Conservation (phyloP, 352 stramenopile species). For the Saprolegnia diclina region DNA sequence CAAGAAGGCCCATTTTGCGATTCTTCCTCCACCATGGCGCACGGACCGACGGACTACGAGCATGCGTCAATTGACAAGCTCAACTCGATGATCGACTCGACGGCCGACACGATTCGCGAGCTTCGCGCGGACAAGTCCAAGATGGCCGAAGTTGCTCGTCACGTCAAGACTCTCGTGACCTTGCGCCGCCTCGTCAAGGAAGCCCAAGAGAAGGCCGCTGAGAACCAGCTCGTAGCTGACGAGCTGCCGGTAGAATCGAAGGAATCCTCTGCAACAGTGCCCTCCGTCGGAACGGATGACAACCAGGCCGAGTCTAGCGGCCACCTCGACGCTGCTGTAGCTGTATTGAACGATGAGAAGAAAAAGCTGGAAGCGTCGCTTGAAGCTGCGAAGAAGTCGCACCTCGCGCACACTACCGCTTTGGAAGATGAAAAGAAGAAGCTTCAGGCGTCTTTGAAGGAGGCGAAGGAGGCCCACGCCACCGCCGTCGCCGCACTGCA, state of each 20-base stretch:
- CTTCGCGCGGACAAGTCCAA: conserved; percentile 14
- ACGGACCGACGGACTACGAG: conserved; percentile 12
- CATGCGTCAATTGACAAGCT: conserved; percentile 17
- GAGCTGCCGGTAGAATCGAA: not conserved
- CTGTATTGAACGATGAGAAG: not conserved
- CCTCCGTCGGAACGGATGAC: not conserved
- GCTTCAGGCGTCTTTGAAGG: not conserved
- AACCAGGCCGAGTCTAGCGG: not conserved
- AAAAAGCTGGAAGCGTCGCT: not conserved
- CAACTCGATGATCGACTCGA: conserved; percentile 15
- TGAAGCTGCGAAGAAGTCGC: not conserved
- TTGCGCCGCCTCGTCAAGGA: conserved; percentile 20
- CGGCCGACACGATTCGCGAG: conserved; percentile 8
- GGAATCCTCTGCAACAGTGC: not conserved
- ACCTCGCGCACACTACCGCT: not conserved
- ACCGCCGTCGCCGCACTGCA: conserved; percentile 1
- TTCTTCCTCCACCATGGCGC: conserved; percentile 12
- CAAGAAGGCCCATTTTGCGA: conserved; percentile 3
- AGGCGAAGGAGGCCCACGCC: conserved; percentile 3
- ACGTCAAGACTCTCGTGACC: conserved; percentile 19
- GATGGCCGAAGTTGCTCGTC: conserved; percentile 13
- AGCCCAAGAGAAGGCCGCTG: not conserved
- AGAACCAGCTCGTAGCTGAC: not conserved
- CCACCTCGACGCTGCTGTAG: not conserved
- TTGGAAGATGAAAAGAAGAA: not conserved